These are phyloP conservation scores for Fusarium citri DNA, from an alignment of 2,329 filamentous ascomycete species.

Conservation along the genomic window DNA sequence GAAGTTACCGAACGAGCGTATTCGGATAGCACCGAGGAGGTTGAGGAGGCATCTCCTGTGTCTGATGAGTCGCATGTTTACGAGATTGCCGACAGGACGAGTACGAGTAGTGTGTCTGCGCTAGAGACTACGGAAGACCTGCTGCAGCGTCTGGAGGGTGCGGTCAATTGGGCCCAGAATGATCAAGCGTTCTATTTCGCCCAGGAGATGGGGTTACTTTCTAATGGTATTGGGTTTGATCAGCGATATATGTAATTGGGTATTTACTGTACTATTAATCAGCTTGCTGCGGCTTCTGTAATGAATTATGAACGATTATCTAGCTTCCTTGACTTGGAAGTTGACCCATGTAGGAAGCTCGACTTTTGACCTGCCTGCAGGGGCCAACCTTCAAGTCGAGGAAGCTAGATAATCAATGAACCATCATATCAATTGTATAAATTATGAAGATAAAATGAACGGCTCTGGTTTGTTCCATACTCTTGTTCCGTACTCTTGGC, in stretches of 20 bases:
- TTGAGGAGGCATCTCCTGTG: background rate
- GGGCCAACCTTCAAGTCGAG: no score
- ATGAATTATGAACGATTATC: background rate
- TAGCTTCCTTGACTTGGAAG: no score
- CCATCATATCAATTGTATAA: no score
- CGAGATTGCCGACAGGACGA: background rate
- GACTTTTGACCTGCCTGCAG: no score
- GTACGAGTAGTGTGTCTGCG: background rate
- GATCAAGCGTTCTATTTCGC: conserved; percentile 28
- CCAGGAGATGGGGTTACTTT: conserved; percentile 13
- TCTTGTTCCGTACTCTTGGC: background rate
- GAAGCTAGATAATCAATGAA: no score
- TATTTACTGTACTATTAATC: background rate
- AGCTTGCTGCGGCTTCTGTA: background rate
- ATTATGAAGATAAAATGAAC: background rate
- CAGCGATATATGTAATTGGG: background rate
- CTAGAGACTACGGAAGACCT: conserved; percentile 9
- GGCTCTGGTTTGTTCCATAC: no score
- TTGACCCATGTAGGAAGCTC: no score
- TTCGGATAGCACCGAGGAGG: background rate
- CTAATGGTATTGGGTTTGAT: background rate
- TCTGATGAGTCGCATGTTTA: background rate
- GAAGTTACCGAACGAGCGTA: conserved; percentile 2
- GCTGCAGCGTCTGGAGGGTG: conserved; percentile 4
- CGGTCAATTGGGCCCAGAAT: conserved; percentile 22